Conservation (phyloP, 208 protist genomes). For the Leptomonas pyrrhocoris region DNA sequence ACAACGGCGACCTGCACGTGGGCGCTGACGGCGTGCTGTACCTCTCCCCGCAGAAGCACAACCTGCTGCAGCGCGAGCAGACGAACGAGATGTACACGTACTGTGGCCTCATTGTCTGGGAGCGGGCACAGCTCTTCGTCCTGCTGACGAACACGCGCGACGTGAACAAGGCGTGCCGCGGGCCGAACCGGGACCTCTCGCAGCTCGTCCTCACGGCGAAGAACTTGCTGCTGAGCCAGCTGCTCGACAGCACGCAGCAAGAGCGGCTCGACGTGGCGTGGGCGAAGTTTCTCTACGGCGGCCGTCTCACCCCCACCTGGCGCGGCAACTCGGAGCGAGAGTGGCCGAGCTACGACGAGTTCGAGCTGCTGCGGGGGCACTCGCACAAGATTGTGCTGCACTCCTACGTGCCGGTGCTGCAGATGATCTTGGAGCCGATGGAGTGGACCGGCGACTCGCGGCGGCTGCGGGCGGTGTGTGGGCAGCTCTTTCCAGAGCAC, state of each 20-base stretch:
- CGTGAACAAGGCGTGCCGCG: constrained; percentile 12
- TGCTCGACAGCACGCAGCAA: constrained; percentile 77
- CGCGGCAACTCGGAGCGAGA: constrained; percentile 25
- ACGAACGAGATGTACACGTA: constrained; percentile 55
- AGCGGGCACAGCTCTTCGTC: constrained; percentile 68
- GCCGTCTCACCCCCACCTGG: not conserved
- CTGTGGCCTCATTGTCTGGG: constrained; percentile 70
- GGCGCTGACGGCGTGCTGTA: constrained; percentile 27
- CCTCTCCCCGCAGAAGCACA: constrained; percentile 30
- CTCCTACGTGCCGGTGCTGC: constrained; percentile 38
- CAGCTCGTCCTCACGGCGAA: constrained; percentile 51
- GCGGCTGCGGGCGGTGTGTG: constrained; percentile 22
- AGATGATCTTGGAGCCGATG: constrained; percentile 37
- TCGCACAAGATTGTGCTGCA: constrained; percentile 40
- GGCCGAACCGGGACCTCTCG: constrained; percentile 45
- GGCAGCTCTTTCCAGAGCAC: constrained; percentile 40
- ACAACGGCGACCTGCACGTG: constrained; percentile 28
- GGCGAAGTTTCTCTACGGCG: constrained; percentile 44
- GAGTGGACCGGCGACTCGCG: constrained; percentile 37
- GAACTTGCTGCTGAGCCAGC: constrained; percentile 54
- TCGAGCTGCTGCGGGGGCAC: constrained; percentile 42
- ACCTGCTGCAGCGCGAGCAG: constrained; percentile 31
- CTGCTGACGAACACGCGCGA: constrained; percentile 44
- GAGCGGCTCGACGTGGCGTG: constrained; percentile 63
- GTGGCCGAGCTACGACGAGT: constrained; percentile 50